Percentiles rank a stretch among this genome's conserved stretches.
Conservation (phyloP, 345 rosid species). For the Pistacia integerrima region DNA sequence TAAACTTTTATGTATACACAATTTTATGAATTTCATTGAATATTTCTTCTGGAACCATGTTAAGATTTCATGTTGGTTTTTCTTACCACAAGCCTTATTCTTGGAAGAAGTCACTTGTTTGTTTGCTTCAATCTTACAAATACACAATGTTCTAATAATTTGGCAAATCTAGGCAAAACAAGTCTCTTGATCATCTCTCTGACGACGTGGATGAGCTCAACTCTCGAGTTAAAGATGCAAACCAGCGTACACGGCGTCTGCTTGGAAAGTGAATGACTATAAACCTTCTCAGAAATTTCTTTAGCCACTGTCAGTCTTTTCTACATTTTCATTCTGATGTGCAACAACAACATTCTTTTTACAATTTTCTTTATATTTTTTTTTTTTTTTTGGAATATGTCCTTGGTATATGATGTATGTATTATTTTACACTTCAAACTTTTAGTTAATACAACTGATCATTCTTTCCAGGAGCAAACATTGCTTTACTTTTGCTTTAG, state of each 20-base stretch:
- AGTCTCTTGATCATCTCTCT: conserved; percentile 74
- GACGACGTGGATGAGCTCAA: conserved; percentile 84
- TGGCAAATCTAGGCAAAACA: conserved; percentile 78
- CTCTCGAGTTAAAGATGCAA: conserved; percentile 82
- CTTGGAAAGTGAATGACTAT: conserved; percentile 51
- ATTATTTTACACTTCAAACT: background rate
- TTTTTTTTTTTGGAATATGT: background rate
- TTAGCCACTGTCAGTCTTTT: background rate
- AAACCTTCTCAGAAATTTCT: background rate
- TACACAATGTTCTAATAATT: background rate
- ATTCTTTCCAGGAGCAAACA: background rate
- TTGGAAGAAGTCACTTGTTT: no score
- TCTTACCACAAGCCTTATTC: no score
- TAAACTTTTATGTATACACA: background rate
- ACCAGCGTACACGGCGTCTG: conserved; percentile 78
- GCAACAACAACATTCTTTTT: background rate
- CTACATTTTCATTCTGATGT: background rate
- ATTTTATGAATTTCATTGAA: no score
- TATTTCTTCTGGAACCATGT: no score
- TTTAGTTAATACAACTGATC: background rate
- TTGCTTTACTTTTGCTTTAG: background rate
- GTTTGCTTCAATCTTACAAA: background rate
- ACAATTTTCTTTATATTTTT: background rate
- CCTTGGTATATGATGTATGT: background rate
- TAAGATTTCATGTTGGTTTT: no score